These are phyloP conservation scores for Leishmania guyanensis DNA, from an alignment of 208 protist genomes.

Conservation along the genomic window DNA sequence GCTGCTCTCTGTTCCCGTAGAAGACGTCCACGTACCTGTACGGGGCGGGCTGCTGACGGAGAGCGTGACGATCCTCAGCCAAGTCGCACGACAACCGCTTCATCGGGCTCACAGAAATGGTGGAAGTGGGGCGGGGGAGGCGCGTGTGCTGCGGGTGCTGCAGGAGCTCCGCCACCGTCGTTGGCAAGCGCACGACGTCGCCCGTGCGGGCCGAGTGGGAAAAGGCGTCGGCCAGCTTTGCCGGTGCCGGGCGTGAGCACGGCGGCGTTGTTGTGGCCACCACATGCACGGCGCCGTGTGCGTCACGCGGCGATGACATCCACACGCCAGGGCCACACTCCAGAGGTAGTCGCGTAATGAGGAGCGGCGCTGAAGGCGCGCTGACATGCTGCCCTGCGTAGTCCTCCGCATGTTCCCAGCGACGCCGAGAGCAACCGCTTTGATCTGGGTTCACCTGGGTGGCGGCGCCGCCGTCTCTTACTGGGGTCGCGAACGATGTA, in stretches of 20 bases:
- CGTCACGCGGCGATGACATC: conserved; percentile 25
- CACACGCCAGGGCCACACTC: conserved; percentile 75
- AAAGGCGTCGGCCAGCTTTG: conserved; percentile 16
- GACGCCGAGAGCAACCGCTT: conserved; percentile 20
- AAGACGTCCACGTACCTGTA: conserved; percentile 34
- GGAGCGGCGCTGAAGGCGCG: conserved; percentile 19
- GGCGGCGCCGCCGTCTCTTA: not conserved
- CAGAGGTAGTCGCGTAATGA: conserved; percentile 60
- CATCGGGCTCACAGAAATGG: not conserved
- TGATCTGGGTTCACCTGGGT: not conserved
- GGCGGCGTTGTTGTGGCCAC: conserved; percentile 14
- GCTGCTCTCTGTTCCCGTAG: conserved; percentile 4
- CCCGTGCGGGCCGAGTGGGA: conserved; percentile 11
- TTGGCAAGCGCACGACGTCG: conserved; percentile 35
- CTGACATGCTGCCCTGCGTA: not conserved
- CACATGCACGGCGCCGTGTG: conserved; percentile 5
- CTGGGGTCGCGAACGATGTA: not conserved
- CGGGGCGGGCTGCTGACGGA: not conserved
- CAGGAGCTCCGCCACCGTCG: conserved; percentile 27
- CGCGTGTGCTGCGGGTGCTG: conserved; percentile 29
- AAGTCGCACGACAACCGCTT: not conserved
- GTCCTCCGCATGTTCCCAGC: not conserved
- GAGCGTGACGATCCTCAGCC: not conserved
- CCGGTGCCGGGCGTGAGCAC: not conserved
- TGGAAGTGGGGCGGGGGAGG: conserved; percentile 2